Conservation (phyloP, 495 filamentous ascomycete species). For the Neurospora sp. region DNA sequence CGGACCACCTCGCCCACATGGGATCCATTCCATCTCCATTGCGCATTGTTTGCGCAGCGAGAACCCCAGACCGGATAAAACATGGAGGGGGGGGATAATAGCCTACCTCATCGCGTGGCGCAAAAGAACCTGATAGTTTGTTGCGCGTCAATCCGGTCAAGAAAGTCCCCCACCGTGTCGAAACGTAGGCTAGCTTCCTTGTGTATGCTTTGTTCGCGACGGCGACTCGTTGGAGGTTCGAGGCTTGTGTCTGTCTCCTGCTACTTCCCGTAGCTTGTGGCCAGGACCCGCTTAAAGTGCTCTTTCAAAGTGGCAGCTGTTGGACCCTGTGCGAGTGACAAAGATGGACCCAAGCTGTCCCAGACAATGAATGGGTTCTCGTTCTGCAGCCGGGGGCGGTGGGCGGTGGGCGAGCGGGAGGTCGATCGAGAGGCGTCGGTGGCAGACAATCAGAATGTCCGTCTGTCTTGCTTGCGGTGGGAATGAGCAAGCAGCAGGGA, state of each 20-base stretch:
- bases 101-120: slow-evolving; percentile 21
- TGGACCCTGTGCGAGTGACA: neutral
- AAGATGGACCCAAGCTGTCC: neutral
- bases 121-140: slow-evolving; percentile 4
- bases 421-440: neutral
- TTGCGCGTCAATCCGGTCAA: slow-evolving; percentile 5
- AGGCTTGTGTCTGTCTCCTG: slow-evolving; percentile 8
- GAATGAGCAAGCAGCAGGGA: neutral
- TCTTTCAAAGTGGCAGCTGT: neutral
- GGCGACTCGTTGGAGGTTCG: neutral
- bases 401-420: neutral
- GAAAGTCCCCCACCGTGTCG: neutral
- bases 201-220: slow-evolving; percentile 9
- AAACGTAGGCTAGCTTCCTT: neutral
- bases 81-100: neutral
- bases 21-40: neutral
- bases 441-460: neutral
- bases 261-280: slow-evolving; percentile 11
- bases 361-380: neutral
- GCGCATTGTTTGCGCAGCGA: neutral
- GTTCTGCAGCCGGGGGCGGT: neutral
- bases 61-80: neutral
- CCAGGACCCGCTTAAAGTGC: slow-evolving; percentile 12
- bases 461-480: neutral
- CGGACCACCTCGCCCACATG: neutral